Evolutionary conservation across 2,329 filamentous ascomycete species (phyloP), one percentile per base, ranked within the genome.

Genomic region (Apiospora rasikravindrae): DNA sequence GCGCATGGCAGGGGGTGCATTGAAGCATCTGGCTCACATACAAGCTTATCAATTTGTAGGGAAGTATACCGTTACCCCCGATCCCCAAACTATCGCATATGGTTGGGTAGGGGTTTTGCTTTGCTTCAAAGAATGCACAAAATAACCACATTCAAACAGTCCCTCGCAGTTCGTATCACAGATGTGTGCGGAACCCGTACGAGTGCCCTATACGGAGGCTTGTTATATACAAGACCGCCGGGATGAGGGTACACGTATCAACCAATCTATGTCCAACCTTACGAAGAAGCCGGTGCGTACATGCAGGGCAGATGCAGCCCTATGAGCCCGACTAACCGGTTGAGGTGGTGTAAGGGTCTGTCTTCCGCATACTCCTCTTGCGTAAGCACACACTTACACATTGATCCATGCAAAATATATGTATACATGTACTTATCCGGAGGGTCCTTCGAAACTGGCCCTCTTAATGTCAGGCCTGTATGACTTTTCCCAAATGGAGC

Each of bases 301-400:
- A 14, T 64, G 33, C 57, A 40, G 33, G 33, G 16, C 57, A n/a
- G 19, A n/a, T 64, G 57, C 57, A 64, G 57, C 57, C 57, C 57
- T 64, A 64, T 19, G 57, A n/a, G 33, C 57, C 33, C 33, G 29
- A 24, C 57, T 64, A 64, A 33, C 33, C 10, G 57, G 57, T 40
- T 64, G 40, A n/a, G 57, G 33, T 33, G 57, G 33, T 40, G 4
- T 6, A 40, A 22, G 57, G 33, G 29, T 4, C 11, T 40, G 57
- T 64, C 19, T n/a, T 64, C 57, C 57, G 40, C 57, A 24, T 40
- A 64, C 33, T 40, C 7, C 19, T 24, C 33, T 40, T 14, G 57
- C 57, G 57, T 64, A 64, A 64, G n/a, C 57, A 40, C 57, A 37
- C 53, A n/a, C 53, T n/a, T 29, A 40, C 29, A n/a, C 10, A 40